These are phyloP conservation scores for Apocynum venetum DNA, from an alignment of 257 asterid species.

Conservation along the genomic window DNA sequence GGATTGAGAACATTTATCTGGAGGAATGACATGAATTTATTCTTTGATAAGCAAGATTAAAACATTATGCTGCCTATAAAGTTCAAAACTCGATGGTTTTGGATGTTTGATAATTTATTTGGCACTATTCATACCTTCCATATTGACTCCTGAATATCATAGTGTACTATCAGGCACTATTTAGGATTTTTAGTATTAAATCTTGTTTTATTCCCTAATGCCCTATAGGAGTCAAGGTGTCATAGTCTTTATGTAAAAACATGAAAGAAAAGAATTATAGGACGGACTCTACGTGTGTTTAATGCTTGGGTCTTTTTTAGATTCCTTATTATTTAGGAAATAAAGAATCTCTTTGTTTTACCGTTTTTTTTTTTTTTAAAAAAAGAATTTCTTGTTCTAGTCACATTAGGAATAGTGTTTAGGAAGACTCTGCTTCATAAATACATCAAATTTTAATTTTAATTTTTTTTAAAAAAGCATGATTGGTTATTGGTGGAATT, in stretches of 20 bases:
- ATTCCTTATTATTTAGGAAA: neutral
- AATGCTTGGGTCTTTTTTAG: neutral
- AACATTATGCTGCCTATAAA: neutral
- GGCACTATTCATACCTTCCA: neutral
- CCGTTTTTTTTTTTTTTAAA: neutral
- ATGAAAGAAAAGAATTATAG: neutral
- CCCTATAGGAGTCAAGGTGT: neutral
- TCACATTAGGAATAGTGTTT: neutral
- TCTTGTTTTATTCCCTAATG: neutral
- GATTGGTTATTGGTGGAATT: neutral
- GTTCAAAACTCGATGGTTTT: neutral
- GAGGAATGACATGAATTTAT: neutral
- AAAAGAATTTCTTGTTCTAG: neutral
- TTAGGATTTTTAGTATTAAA: neutral
- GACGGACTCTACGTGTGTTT: neutral
- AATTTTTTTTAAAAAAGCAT: neutral
- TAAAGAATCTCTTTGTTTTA: neutral
- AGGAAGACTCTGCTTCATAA: neutral
- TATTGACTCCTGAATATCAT: neutral
- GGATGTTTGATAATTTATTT: neutral
- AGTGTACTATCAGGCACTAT: neutral
- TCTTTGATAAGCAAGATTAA: conserved; percentile 2
- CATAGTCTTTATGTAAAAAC: neutral
- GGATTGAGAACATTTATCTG: neutral
- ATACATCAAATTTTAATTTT: neutral